Base-by-base conservation (phyloP, 495 filamentous ascomycete genomes). In the Bombardia bombarda region DNA sequence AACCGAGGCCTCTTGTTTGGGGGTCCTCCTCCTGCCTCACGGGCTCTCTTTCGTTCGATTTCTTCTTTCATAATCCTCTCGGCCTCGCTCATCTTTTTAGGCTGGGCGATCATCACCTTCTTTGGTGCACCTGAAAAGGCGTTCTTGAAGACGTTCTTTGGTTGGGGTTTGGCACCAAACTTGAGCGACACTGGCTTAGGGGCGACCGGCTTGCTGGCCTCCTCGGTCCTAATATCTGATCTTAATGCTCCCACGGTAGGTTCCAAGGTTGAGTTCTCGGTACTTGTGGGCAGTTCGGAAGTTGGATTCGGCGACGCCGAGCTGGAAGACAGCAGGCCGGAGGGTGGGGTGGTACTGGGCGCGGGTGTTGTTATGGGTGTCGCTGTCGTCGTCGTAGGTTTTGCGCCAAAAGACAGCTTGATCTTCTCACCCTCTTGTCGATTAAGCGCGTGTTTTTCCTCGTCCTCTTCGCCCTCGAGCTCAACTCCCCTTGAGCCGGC, bases 31-130 rank as follows among this genome's bases (percentile, higher is more conserved):
- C 54, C 55, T 4, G 40, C 39, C 28, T 72, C 78, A 19, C 77
- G 68, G 12, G 58, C 52, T 33, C 81, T 72, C 58, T 90, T 90
- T 26, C 74, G 69, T 52, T 90, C 82, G 55, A 85, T 72, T 51
- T 90, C 87, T 47, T 86, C 82, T 59, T 82, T 85, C 87, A 94
- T 94, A 45, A 92, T 92, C 43, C 87, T 71, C 49, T 93, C 87
- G n/a, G 83, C 84, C 60, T 92, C 84, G 47, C 82, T 86, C 75
- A 92, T 87, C 68, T 84, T 87, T 47, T 84, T 86, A 2, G 77
- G 74, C 32, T 69, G 73, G 38, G 79, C 70, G n/a, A 58, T 58
- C 22, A 68, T 59, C 4, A 72, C 64, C 57, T 84, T 85, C 66
- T 84, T 84, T 10, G 71, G 66, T 3, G 70, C 70, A 1, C 63